Conservation (phyloP, 139 green algal genomes). For the Prasinococcaceae sp. region DNA sequence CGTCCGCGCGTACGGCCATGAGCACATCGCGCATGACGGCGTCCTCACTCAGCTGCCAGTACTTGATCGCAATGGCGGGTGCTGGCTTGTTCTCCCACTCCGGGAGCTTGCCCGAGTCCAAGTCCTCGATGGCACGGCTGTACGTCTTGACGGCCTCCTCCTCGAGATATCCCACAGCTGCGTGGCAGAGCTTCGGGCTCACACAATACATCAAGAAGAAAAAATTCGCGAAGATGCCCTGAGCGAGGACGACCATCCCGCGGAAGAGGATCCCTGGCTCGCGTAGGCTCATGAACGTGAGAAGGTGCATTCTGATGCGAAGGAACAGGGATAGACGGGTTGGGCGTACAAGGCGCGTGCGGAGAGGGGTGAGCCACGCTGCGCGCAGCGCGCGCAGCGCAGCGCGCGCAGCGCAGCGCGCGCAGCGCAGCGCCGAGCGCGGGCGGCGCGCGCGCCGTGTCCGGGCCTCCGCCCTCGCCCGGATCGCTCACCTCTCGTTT, state of each 20-base stretch:
- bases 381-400: no score
- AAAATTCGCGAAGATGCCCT: constrained; percentile 75
- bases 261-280: constrained; percentile 62
- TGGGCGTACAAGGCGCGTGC: no score
- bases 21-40: constrained; percentile 64
- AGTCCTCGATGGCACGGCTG: constrained; percentile 44
- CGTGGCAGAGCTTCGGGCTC: constrained; percentile 56
- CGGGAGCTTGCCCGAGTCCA: constrained; percentile 48
- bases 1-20: constrained; percentile 72
- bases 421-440: no score
- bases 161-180: constrained; percentile 82
- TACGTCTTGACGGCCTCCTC: constrained; percentile 92
- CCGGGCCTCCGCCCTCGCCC: neutral
- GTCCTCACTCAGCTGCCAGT: constrained; percentile 28
- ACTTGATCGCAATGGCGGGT: constrained; percentile 47
- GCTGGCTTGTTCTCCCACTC: constrained; percentile 45
- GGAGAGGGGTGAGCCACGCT: neutral
- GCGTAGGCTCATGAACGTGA: constrained; percentile 81
- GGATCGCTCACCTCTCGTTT: constrained; percentile 83
- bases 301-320: constrained; percentile 44
- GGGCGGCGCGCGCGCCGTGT: neutral
- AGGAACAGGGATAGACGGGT: no score
- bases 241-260: constrained; percentile 42
- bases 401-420: no score
- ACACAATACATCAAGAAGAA: constrained; percentile 74